Conservation (phyloP, 2,329 filamentous ascomycete genomes). For the Trichoderma atroviride region DNA sequence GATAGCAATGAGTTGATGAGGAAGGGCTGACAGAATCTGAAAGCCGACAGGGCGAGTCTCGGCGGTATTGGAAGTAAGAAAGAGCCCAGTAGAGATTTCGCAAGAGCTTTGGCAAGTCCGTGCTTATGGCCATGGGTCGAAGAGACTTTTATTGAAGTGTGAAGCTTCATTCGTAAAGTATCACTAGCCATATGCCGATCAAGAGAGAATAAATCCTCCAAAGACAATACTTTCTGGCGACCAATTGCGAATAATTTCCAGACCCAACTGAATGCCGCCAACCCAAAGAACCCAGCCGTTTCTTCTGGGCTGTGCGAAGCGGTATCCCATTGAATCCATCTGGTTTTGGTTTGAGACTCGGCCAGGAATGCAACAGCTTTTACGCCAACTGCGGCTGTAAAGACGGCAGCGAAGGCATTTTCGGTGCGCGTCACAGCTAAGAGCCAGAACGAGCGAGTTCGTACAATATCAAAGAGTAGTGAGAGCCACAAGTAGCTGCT, state of each 20-base stretch:
- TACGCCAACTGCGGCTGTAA: constrained; percentile 40
- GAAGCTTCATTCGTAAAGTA: constrained; percentile 30
- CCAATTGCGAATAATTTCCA: constrained; percentile 42
- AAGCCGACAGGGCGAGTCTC: constrained; percentile 39
- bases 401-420: constrained; percentile 36
- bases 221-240: constrained; percentile 39
- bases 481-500: constrained; percentile 46
- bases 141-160: background rate
- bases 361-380: constrained; percentile 43
- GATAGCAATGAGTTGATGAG: constrained; percentile 45
- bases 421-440: constrained; percentile 30
- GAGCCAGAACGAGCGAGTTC: constrained; percentile 37
- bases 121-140: background rate
- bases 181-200: constrained; percentile 36
- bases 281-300: constrained; percentile 39
- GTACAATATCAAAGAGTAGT: constrained; percentile 48
- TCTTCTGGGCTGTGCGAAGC: constrained; percentile 45
- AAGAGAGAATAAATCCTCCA: constrained; percentile 42
- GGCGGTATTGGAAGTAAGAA: constrained; percentile 39
- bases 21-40: constrained; percentile 45
- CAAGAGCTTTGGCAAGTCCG: background rate
- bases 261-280: constrained; percentile 42
- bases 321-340: constrained; percentile 44
- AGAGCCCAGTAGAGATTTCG: constrained; percentile 34
- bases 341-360: constrained; percentile 44